These are phyloP conservation scores for Tricholoma sp. DNA, from an alignment of 768 basidiomycete species.

Conservation along the genomic window DNA sequence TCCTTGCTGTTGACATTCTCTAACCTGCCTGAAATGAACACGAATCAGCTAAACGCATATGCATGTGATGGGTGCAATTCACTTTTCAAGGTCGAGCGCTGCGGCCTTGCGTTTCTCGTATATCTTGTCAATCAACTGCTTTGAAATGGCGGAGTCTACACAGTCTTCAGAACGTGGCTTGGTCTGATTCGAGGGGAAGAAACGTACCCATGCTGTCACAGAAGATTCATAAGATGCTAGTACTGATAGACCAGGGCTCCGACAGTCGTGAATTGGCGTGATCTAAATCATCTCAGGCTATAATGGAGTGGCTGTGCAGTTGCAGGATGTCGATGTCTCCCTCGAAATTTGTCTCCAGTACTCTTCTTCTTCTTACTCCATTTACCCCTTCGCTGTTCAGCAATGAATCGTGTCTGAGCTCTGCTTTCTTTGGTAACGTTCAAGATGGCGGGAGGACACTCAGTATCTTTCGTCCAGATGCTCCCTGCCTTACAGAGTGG, in stretches of 20 bases:
- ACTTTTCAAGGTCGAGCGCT: slow-evolving; percentile 96
- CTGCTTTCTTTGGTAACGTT: slow-evolving; percentile 53
- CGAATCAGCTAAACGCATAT: not conserved
- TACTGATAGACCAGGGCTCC: too few relatives aligned
- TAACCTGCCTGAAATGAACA: slow-evolving; percentile 56
- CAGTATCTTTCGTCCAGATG: slow-evolving; percentile 42
- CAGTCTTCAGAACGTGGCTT: not conserved
- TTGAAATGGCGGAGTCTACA: slow-evolving; percentile 69
- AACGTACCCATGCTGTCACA: slow-evolving; percentile 22
- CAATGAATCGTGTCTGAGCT: slow-evolving; percentile 39
- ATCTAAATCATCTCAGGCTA: too few relatives aligned
- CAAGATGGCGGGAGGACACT: slow-evolving; percentile 33
- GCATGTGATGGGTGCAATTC: slow-evolving; percentile 13
- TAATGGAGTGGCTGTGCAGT: slow-evolving; percentile 15
- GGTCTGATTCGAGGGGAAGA: not conserved
- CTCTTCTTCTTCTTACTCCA: slow-evolving; percentile 40
- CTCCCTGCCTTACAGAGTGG: slow-evolving; percentile 35
- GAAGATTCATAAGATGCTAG: not conserved
- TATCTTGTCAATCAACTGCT: slow-evolving; percentile 86
- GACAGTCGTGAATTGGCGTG: too few relatives aligned
- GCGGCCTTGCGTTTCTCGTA: slow-evolving; percentile 97
- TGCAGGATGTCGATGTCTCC: slow-evolving; percentile 7
- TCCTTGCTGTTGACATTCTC: slow-evolving; percentile 78
- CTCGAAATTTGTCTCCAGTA: slow-evolving; percentile 17
- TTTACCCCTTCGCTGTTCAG: slow-evolving; percentile 35